Percentiles rank a stretch among this genome's conserved stretches.
Evolutionary conservation across 208 protist genomes (phyloP).

Genomic region (Leishmania amazonensis): DNA sequence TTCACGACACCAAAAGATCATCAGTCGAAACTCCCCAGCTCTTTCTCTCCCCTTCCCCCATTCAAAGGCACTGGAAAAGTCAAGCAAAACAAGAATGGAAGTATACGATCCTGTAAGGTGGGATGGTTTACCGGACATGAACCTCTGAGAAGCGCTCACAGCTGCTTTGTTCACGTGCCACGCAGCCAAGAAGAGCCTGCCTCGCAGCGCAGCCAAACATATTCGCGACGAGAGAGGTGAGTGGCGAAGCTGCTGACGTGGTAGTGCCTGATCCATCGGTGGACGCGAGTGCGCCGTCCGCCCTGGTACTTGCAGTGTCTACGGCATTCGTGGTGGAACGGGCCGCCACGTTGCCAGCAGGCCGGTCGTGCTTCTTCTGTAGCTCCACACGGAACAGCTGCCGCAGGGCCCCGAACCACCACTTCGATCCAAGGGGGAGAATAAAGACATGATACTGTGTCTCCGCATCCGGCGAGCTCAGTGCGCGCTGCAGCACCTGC

Average conservation of each 20-base stretch:
- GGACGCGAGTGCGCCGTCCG: not conserved
- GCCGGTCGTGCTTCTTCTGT: not conserved
- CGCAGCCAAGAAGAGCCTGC: constrained; percentile 7
- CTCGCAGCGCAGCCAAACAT: constrained; percentile 18
- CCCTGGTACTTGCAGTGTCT: not conserved
- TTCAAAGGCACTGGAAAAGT: not conserved
- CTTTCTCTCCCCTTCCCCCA: not conserved
- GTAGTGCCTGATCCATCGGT: not conserved
- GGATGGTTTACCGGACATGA: not conserved
- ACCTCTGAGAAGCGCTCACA: constrained; percentile 13
- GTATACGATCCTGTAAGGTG: not conserved
- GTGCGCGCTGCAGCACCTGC: constrained; percentile 17
- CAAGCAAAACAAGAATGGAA: not conserved
- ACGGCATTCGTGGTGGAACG: not conserved
- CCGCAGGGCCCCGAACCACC: constrained; percentile 12
- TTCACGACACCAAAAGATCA: not conserved
- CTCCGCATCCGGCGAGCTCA: constrained; percentile 10
- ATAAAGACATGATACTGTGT: not conserved
- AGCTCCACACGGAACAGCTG: constrained; percentile 25
- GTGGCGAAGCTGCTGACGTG: not conserved
- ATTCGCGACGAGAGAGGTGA: not conserved
- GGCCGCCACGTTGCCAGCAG: not conserved
- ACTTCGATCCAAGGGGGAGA: constrained; percentile 4
- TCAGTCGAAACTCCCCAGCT: not conserved
- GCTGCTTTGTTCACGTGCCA: not conserved